Evolutionary conservation across 495 filamentous ascomycete genomes (phyloP), one percentile per base, ranked within the genome.

Genomic region (Penicillium salamii): DNA sequence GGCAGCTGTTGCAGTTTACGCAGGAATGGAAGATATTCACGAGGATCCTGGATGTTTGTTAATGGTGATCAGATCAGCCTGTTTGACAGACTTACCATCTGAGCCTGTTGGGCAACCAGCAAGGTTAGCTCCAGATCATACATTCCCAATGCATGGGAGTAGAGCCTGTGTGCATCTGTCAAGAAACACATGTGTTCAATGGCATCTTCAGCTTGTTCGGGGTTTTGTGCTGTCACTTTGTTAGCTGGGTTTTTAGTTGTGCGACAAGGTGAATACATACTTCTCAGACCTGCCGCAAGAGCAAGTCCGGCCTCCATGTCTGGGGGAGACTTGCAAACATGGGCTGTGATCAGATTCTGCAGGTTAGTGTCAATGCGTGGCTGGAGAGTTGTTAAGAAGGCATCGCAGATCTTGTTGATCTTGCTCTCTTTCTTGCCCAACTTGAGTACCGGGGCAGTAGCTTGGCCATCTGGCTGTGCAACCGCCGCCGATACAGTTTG

Each of bases 111-210:
- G 5, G 95, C 93, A 33, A 98, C 87, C 40, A 95, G 73, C 11
- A 98, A 74, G 7, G 91, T 86, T 28, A 97, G 81, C 29, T 96
- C 92, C 3, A 98, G 78, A 59, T 96, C 82, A 61, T 98, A 97
- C 2, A 97, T 70, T 18, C 91, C 91, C 13, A 98, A 74, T 6
- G 93, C 88, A 48, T 89, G 85, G 50, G 96, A 88, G 59, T 93
- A 98, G n/a, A 98, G 80, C 43, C 81, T 82, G 61, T 96, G 93
- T 15, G 93, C 85, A 69, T 98, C 93, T 1, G 90, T 88, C 34
- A 98, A 76, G 72, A 97, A 98, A 75, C 90, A 97, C 54, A 97
- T 96, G 55, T 98, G 93, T 61, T 95, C 90, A 31, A 96, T 85
- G 1, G 91, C 90, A 63, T 83, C 82, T 53, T 97, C 89, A 4